A percentile compares a stretch with the other conserved stretches of the same genome.
Evolutionary conservation across 1,284 basidiomycete genomes (phyloP).

Genomic region (Clitocybe nebularis): DNA sequence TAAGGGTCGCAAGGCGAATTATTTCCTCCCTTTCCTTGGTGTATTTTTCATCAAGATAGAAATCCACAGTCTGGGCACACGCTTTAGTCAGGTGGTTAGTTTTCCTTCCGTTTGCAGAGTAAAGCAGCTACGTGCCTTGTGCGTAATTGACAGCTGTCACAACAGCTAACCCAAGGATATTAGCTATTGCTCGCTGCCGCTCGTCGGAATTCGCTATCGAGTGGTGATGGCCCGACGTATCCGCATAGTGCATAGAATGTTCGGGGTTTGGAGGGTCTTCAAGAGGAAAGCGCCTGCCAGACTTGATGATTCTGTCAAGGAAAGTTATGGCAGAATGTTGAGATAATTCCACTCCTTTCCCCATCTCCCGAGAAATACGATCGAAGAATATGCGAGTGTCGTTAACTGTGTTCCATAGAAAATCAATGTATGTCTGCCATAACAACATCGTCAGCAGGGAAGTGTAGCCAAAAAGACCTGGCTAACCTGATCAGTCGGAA

Average conservation of each 20-base stretch:
- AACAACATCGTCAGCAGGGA: neutral
- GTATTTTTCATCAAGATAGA: slow-evolving; percentile 37
- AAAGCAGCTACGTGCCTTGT: slow-evolving; percentile 22
- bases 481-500: slow-evolving; percentile 4
- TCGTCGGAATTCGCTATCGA: slow-evolving; percentile 14
- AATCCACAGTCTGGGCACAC: slow-evolving; percentile 39
- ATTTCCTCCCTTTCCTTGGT: slow-evolving; percentile 30
- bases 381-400: neutral
- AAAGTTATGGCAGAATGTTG: slow-evolving; percentile 14
- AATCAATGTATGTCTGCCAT: slow-evolving; percentile 1
- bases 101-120: neutral
- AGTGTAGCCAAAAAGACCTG: neutral
- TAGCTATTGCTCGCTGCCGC: slow-evolving; percentile 32
- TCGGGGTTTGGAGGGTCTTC: slow-evolving; percentile 7
- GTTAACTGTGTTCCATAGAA: neutral
- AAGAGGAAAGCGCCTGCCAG: slow-evolving; percentile 11
- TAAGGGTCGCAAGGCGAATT: slow-evolving; percentile 25
- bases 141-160: slow-evolving; percentile 36
- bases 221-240: neutral
- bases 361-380: slow-evolving; percentile 7
- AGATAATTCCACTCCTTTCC: slow-evolving; percentile 6
- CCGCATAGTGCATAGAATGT: slow-evolving; percentile 10
- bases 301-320: slow-evolving; percentile 18
- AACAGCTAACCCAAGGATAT: slow-evolving; percentile 37
- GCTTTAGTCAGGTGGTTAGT: slow-evolving; percentile 10